Base-by-base conservation (phyloP, 1,284 basidiomycete species). In the Ceratobasidium sp. region DNA sequence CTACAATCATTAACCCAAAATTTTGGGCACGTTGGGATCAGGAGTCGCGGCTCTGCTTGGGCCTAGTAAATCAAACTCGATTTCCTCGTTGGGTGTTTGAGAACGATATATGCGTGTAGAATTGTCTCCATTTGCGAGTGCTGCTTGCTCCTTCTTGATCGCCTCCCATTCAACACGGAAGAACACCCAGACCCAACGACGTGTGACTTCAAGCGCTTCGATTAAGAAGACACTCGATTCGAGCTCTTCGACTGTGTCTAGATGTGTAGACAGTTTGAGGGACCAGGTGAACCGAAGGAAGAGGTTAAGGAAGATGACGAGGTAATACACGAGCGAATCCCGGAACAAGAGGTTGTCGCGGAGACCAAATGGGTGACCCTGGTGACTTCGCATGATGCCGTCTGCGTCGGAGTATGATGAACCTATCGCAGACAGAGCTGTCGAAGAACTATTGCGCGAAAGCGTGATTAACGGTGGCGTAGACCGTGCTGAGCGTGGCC, bases 181-280 rank as follows among this genome's bases (percentile, higher is more conserved):
- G 82, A 98, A 97, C 9, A 98, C 93, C 98, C 98, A 99, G 83
- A 97, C 88, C 93, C 95, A 98, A 77, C 98, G 83, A 68, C 98
- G 85, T 37, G 95, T 79, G 46, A 99, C 85, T 83, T 99, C 98
- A 53, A 96, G 88, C 59, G 94, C 86, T 83, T 99, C 96, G 78
- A 99, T 88, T 84, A 92, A 88, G 81, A 98, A 98, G 49, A 98
- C 92, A 19, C 93, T 87, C 11, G 89, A 85, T 80, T 94, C 94
- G 69, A 95, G 91, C 78, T 96, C 93, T 58, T 89, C 86, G 74
- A 92, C 88, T 6, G 91, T 88, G 83, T 97, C 93, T 61, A 98
- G 86, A 82, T 98, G 95, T 63, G 89, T 91, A 5, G 91, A 94
- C 31, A 99, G 85, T 81, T 96, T 98, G 82, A 97, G 87, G 14